Evolutionary conservation across 176 grass and related monocot species (phyloP), one percentile per base, ranked within the genome.

Genomic region (Cenchrus americanus): DNA sequence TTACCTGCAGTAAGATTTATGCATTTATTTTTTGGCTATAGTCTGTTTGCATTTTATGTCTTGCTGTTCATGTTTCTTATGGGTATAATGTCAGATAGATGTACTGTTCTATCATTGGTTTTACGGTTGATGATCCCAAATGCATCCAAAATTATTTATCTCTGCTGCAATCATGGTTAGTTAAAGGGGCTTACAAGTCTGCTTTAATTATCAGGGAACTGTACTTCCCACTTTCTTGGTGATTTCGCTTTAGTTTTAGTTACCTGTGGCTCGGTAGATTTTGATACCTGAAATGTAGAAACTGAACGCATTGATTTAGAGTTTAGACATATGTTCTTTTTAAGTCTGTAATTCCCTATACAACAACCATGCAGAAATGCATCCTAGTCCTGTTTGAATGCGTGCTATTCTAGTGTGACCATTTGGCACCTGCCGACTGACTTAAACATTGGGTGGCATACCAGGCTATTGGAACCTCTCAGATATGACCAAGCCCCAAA

Each of bases 1-100:
- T 0, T 42, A 0, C 2, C 74, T 83, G 74, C 21, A 73, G 84
- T 90, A 90, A 86, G 84, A 34, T 82, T 76, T 64, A 71, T 54
- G 19, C 47, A 71, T 81, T 80, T 73, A 21, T 37, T 67, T 70
- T 27, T 69, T 85, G 12, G 21, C 53, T 51, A 32, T 67, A 6
- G 17, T 41, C 6, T 3, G 3, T 66, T 51, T 66, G 19, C 37
- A 34, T 12, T 51, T 66, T 49, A 21, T 15, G 44, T 10, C 24
- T 3, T 79, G 61, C 14, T 79, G 5, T 15, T 66, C 40, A 22
- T 67, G 10, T 21, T 66, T 47, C 47, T 62, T 13, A 49, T 80
- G 17, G 17, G 49, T 50, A 41, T 69, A 60, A 75, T 47, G 62
- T 30, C 43, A 80, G 51, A 66, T 52, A 43, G 11, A 73, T 49